phyloP scores from a whole-genome alignment of 495 filamentous ascomycete genomes.

The Talaromyces proteolyticus region DNA sequence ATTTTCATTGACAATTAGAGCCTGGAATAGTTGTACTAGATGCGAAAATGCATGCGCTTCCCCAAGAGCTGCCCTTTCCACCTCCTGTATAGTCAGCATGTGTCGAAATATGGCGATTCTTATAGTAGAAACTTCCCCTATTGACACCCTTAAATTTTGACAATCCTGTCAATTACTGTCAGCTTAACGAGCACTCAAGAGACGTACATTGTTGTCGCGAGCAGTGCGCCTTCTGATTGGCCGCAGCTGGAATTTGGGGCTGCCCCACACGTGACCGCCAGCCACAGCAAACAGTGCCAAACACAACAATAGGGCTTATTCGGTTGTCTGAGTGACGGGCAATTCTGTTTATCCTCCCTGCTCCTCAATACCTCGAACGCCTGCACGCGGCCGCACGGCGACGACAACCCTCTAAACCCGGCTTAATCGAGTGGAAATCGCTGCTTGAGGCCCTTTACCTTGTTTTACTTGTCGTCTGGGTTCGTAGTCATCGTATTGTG shows the following conservation, averaged over 20 bases:
- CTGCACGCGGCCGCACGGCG: slow-evolving; percentile 11
- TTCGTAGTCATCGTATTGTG: not conserved
- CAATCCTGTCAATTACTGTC: not conserved
- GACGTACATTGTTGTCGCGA: not conserved
- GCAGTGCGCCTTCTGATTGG: slow-evolving; percentile 1
- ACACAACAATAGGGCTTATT: slow-evolving; percentile 8
- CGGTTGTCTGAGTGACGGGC: slow-evolving; percentile 33
- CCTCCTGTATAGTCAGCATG: too few relatives aligned
- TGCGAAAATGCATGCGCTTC: too few relatives aligned
- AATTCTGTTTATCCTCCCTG: slow-evolving; percentile 31
- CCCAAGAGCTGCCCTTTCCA: too few relatives aligned
- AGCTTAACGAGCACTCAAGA: not conserved
- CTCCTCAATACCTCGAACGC: slow-evolving; percentile 8
- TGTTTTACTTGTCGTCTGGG: not conserved
- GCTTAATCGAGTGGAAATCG: not conserved
- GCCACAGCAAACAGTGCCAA: slow-evolving; percentile 10
- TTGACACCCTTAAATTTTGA: too few relatives aligned
- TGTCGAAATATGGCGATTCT: too few relatives aligned
- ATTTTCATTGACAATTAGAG: too few relatives aligned
- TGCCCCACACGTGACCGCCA: slow-evolving; percentile 24
- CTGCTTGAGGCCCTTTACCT: not conserved
- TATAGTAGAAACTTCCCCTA: too few relatives aligned
- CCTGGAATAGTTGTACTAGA: too few relatives aligned
- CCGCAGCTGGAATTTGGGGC: not conserved
- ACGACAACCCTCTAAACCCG: slow-evolving; percentile 1